These are phyloP conservation scores for Ilyonectria mors-panacis DNA, from an alignment of 2,329 filamentous ascomycete species.

Conservation along the genomic window DNA sequence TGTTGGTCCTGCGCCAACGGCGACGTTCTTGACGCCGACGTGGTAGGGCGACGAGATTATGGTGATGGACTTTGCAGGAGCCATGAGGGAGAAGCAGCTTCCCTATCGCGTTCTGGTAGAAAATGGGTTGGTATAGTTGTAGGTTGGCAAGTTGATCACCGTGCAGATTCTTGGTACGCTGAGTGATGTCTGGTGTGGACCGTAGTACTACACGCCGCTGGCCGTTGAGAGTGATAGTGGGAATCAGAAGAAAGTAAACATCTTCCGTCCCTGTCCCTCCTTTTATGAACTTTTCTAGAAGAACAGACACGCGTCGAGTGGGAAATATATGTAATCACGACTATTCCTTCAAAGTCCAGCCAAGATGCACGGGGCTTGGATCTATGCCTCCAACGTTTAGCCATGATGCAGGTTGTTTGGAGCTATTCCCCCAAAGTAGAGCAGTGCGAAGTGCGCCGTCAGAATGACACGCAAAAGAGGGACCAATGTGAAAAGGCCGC, in stretches of 20 bases:
- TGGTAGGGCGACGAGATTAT: constrained; percentile 59
- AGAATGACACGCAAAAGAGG: neutral
- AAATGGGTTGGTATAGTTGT: neutral
- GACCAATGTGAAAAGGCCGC: neutral
- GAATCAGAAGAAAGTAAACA: neutral
- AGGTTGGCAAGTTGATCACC: neutral
- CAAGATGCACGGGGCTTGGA: neutral
- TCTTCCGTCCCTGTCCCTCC: neutral
- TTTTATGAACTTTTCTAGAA: neutral
- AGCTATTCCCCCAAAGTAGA: constrained; percentile 18
- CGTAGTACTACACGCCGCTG: neutral
- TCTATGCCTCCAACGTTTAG: constrained; percentile 28
- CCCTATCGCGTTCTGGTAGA: neutral
- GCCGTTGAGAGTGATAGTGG: neutral
- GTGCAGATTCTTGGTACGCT: neutral
- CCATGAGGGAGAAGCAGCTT: constrained; percentile 6
- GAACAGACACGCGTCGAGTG: neutral
- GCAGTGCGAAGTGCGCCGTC: neutral
- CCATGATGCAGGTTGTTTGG: neutral
- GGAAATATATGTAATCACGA: neutral
- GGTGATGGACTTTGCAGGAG: constrained; percentile 46
- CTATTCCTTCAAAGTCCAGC: constrained; percentile 26
- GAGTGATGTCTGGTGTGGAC: neutral
- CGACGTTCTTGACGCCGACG: constrained; percentile 53
- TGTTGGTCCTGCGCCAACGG: constrained; percentile 56